Conservation (phyloP, 495 filamentous ascomycete genomes). For the Daldinia vernicosa region DNA sequence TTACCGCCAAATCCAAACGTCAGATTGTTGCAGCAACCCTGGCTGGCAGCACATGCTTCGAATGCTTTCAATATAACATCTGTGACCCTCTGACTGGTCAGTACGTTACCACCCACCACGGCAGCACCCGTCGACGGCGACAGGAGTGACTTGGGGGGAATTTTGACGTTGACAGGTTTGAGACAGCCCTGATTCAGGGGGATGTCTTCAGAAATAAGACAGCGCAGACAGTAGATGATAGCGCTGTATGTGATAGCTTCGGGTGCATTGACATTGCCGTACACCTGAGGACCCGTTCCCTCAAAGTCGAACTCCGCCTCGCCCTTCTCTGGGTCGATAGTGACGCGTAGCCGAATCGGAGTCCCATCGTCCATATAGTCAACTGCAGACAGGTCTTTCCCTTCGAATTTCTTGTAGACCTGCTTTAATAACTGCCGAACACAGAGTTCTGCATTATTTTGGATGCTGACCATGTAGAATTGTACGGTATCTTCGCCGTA, state of each 20-base stretch:
- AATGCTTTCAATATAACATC: conserved; percentile 95
- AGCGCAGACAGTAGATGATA: conserved; percentile 95
- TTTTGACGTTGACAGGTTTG: conserved; percentile 83
- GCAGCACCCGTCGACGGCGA: conserved; percentile 88
- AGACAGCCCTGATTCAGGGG: conserved; percentile 97
- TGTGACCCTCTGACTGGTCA: conserved; percentile 89
- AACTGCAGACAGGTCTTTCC: conserved; percentile 74
- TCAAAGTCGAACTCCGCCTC: conserved; percentile 91
- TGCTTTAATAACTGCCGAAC: conserved; percentile 86
- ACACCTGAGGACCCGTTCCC: conserved; percentile 92
- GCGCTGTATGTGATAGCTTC: conserved; percentile 93
- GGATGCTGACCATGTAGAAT: conserved; percentile 95
- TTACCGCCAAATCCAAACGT: conserved; percentile 86
- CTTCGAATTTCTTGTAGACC: conserved; percentile 78
- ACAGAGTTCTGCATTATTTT: conserved; percentile 87
- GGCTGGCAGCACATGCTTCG: conserved; percentile 85
- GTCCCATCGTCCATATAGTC: conserved; percentile 97
- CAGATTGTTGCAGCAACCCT: conserved; percentile 94
- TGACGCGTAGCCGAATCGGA: conserved; percentile 83
- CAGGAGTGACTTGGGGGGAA: conserved; percentile 83
- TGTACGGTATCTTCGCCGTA: conserved; percentile 92
- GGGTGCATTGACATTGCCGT: conserved; percentile 94
- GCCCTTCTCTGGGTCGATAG: conserved; percentile 82
- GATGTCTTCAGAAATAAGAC: conserved; percentile 91
- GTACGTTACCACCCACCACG: conserved; percentile 94